These are phyloP conservation scores for Trametes punicea DNA, from an alignment of 768 basidiomycete species.

Conservation along the genomic window DNA sequence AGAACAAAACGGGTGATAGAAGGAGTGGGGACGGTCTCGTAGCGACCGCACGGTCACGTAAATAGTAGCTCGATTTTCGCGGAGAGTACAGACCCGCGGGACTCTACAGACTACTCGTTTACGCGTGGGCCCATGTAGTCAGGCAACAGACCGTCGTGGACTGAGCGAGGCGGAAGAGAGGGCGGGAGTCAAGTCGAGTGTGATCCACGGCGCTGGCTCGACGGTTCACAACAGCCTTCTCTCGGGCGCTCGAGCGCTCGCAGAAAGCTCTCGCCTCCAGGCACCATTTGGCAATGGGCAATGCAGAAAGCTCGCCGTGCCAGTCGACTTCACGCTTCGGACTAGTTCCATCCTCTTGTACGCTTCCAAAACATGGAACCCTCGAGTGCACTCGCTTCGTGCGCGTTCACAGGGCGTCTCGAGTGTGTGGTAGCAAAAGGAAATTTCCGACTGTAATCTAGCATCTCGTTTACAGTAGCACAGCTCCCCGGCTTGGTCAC, in stretches of 20 bases:
- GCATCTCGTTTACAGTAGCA: too few relatives aligned
- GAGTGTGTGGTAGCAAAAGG: background rate
- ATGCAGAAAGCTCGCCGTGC: too few relatives aligned
- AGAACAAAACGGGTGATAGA: slow-evolving; percentile 6
- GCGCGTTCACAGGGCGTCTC: too few relatives aligned
- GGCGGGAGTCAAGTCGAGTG: background rate
- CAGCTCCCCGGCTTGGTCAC: too few relatives aligned
- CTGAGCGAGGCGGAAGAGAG: background rate
- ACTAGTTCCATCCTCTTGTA: background rate
- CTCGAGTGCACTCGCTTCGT: background rate
- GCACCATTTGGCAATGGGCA: background rate
- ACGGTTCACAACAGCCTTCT: background rate
- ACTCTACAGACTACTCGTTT: background rate
- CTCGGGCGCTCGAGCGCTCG: background rate
- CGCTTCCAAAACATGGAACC: background rate
- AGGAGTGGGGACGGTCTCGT: slow-evolving; percentile 7
- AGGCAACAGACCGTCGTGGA: slow-evolving; percentile 1
- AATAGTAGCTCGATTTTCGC: background rate
- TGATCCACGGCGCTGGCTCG: background rate
- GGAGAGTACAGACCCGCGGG: background rate
- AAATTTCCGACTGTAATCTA: background rate
- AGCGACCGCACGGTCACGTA: slow-evolving; percentile 9
- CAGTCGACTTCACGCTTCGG: too few relatives aligned
- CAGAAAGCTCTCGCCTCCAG: background rate
- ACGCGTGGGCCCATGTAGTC: slow-evolving; percentile 6